Evolutionary conservation across 2,329 filamentous ascomycete species (phyloP).

Genomic region (Fusarium nematophilum): DNA sequence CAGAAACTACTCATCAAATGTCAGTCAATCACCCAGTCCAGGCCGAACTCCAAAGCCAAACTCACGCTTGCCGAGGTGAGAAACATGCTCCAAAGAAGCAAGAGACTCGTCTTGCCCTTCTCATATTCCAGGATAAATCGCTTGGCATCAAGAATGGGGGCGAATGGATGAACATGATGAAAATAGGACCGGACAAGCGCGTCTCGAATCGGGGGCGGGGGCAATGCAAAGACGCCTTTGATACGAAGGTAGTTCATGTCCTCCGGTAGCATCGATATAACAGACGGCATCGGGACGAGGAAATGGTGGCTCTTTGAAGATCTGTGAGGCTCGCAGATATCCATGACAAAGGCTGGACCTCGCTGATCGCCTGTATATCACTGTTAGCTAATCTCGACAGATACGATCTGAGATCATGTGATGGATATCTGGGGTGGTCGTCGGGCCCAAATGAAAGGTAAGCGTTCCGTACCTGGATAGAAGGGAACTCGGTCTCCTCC

Average conservation of each 20-base stretch:
- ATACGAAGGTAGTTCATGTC: conserved; percentile 22
- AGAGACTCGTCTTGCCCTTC: conserved; percentile 25
- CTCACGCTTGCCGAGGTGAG: conserved; percentile 47
- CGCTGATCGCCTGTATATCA: too few relatives aligned
- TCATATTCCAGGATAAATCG: conserved; percentile 31
- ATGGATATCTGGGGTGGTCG: too few relatives aligned
- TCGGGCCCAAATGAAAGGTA: too few relatives aligned
- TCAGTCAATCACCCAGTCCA: neutral
- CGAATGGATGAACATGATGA: conserved; percentile 40
- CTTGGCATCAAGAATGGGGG: conserved; percentile 36
- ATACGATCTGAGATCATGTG: too few relatives aligned
- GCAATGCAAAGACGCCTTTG: conserved; percentile 33
- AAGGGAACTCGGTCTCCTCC: too few relatives aligned
- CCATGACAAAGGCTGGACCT: too few relatives aligned
- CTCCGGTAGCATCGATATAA: conserved; percentile 13
- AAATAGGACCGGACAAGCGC: conserved; percentile 38
- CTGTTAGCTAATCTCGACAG: too few relatives aligned
- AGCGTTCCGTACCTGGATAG: too few relatives aligned
- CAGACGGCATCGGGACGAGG: conserved; percentile 18
- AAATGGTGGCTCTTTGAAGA: conserved; percentile 12
- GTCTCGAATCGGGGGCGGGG: conserved; percentile 20
- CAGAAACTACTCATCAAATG: conserved; percentile 17
- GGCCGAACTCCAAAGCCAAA: neutral
- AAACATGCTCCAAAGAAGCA: conserved; percentile 47
- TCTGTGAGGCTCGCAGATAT: too few relatives aligned